Conservation (phyloP, 2,329 filamentous ascomycete species). For the Metarhizium sp. region DNA sequence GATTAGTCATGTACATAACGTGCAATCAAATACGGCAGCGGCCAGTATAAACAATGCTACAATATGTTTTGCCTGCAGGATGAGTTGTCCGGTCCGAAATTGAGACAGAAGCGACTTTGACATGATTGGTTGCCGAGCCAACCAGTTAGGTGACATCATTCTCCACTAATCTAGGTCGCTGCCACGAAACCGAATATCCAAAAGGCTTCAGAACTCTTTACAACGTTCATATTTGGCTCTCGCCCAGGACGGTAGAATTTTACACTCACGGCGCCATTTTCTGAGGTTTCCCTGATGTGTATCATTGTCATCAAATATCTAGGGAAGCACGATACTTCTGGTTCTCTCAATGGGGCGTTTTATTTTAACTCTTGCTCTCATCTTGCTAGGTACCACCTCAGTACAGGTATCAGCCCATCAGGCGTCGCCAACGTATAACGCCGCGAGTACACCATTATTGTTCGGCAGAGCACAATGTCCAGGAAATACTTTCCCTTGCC, state of each 20-base stretch:
- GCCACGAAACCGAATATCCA: neutral
- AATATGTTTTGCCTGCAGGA: neutral
- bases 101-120: neutral
- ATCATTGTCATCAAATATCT: neutral
- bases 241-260: too few relatives aligned
- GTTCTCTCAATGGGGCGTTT: neutral
- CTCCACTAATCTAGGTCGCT: neutral
- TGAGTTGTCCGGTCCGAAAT: too few relatives aligned
- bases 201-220: neutral
- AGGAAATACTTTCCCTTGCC: constrained; percentile 40
- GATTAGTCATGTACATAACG: neutral
- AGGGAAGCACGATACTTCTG: neutral
- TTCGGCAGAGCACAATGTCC: constrained; percentile 31
- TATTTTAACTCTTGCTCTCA: neutral
- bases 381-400: neutral
- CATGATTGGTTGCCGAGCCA: constrained; percentile 17
- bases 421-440: constrained; percentile 10
- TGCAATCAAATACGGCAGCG: neutral
- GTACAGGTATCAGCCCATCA: neutral
- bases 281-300: neutral
- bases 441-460: constrained; percentile 13
- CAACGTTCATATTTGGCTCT: neutral
- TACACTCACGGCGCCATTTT: neutral
- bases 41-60: too few relatives aligned
- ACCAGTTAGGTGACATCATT: neutral